These are phyloP conservation scores for Elsinoe fawcettii DNA, from an alignment of 2,329 filamentous ascomycete genomes.

Conservation along the genomic window DNA sequence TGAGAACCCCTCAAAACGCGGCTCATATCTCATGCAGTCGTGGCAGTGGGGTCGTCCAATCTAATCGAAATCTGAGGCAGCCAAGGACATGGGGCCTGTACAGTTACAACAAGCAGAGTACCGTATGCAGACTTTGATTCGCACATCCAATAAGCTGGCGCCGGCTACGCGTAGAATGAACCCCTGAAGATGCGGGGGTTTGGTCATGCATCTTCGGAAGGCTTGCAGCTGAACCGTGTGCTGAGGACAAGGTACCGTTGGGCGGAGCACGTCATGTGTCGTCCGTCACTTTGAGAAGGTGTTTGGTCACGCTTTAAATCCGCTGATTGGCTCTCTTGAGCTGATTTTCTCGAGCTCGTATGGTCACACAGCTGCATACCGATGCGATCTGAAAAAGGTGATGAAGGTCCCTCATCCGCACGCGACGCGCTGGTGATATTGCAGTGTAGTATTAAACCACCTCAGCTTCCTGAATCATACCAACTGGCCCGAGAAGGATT, in stretches of 20 bases:
- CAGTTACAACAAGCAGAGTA: not conserved
- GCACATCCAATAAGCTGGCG: not conserved
- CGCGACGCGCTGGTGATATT: not conserved
- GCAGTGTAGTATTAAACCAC: not conserved
- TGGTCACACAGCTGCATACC: not conserved
- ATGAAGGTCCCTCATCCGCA: not conserved
- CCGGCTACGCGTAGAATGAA: not conserved
- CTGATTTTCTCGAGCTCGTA: not conserved
- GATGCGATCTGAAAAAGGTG: not conserved
- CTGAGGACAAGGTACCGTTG: not conserved
- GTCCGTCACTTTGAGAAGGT: not conserved
- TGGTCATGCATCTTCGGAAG: not conserved
- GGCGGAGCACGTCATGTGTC: constrained; percentile 1
- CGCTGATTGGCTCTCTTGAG: not conserved
- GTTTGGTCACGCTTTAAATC: not conserved
- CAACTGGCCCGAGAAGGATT: constrained; percentile 6
- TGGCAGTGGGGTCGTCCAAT: constrained; percentile 4
- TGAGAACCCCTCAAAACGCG: constrained; percentile 1
- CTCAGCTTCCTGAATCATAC: not conserved
- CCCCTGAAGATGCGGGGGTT: constrained; percentile 1
- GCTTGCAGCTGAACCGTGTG: not conserved
- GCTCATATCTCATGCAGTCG: not conserved
- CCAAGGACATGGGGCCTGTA: not conserved
- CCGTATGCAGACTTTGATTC: not conserved
- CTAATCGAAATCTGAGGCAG: not conserved